Conservation (phyloP, 441 rosid genomes). For the Bruguiera hainesii region DNA sequence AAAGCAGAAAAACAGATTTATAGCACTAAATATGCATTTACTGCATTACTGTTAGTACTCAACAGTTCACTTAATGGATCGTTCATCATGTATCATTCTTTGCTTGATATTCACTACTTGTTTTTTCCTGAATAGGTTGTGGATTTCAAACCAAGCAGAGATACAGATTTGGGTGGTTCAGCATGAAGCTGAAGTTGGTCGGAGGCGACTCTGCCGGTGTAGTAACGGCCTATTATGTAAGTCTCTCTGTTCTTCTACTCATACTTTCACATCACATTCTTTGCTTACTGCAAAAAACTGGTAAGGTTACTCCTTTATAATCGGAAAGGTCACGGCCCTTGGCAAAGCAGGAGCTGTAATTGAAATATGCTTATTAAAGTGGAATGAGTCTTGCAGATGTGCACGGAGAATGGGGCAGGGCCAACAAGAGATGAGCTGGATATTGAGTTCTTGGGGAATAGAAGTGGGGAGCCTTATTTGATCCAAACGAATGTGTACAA, state of each 20-base stretch:
- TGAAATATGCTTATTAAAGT: not conserved
- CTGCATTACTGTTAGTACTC: too few species aligned
- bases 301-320: too few species aligned
- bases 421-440: constrained; percentile 91
- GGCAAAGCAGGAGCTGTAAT: too few species aligned
- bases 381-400: constrained; percentile 58
- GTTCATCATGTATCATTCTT: not conserved
- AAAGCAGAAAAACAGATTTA: not conserved
- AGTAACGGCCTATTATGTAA: constrained; percentile 89
- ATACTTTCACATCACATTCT: not conserved
- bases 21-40: not conserved
- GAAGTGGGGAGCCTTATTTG: constrained; percentile 79
- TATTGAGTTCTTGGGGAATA: constrained; percentile 89
- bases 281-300: not conserved
- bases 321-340: too few species aligned
- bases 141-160: constrained; percentile 90
- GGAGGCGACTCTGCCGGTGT: constrained; percentile 97
- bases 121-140: constrained; percentile 46
- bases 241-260: constrained; percentile 8
- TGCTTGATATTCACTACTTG: not conserved
- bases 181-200: constrained; percentile 92
- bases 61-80: not conserved
- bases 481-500: constrained; percentile 88
- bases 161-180: constrained; percentile 94
- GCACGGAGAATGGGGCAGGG: constrained; percentile 92